Percentiles rank a stretch among this genome's conserved stretches.
Conservation (phyloP, 257 asterid species). For the Plantago elongata region DNA sequence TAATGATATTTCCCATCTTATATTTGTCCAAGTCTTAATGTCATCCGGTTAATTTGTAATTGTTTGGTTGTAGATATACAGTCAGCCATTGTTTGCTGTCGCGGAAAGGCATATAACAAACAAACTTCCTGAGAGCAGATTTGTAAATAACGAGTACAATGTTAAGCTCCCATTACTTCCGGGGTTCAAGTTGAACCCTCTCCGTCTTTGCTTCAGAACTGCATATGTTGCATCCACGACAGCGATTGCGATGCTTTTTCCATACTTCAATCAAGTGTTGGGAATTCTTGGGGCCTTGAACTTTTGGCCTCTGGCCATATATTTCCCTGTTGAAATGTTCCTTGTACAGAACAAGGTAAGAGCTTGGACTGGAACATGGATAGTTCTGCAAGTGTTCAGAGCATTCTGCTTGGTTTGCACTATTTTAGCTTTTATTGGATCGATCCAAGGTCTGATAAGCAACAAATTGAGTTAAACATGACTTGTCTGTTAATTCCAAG, state of each 20-base stretch:
- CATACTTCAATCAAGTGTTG: constrained; percentile 62
- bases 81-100: constrained; percentile 61
- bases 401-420: constrained; percentile 40
- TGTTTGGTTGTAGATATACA: constrained; percentile 46
- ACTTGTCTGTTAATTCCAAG: too few species aligned
- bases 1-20: too few species aligned
- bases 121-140: constrained; percentile 32
- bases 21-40: too few species aligned
- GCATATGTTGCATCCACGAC: constrained; percentile 54
- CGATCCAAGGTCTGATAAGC: constrained; percentile 48
- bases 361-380: constrained; percentile 54
- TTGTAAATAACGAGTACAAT: constrained; percentile 32
- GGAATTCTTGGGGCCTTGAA: constrained; percentile 62
- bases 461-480: constrained; percentile 31
- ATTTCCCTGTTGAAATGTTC: constrained; percentile 69
- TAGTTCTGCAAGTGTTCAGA: constrained; percentile 48
- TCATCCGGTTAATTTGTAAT: not conserved
- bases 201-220: constrained; percentile 61
- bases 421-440: constrained; percentile 48
- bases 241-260: constrained; percentile 42
- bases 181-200: constrained; percentile 38
- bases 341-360: constrained; percentile 46
- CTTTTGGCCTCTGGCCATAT: constrained; percentile 64
- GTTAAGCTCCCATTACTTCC: constrained; percentile 45
- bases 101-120: constrained; percentile 36